Evolutionary conservation across 106 monocot genomes (phyloP), one percentile per base, ranked within the genome.

Genomic region (Allium sativum): DNA sequence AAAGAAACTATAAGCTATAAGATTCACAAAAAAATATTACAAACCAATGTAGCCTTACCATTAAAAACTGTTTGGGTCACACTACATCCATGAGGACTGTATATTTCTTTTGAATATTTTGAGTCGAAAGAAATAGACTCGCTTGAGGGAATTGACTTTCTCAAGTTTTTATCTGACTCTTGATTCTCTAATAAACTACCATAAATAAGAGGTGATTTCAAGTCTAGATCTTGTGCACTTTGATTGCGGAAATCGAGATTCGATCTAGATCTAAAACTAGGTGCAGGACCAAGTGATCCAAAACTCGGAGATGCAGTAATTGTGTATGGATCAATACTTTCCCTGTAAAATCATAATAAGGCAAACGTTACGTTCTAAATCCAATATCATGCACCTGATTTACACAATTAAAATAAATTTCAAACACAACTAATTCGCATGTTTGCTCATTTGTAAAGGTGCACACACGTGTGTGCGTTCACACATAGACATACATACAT

Each of bases 41-140:
- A n/a, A 59, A 13, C 42, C 2, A 64, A 52, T 48, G 16, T 31
- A 45, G 7, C 7, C 15, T 64, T 93, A 89, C 93, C 93, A 74
- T 94, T 94, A 73, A 94, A 94, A 57, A 89, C 76, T 47, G 93
- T 89, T 59, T 86, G 82, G 10, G 78, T 89, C 11, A 89, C 76
- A 71, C 76, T 83, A 62, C 93, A 94, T 21, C 83, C 83, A 56
- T 79, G 76, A 42, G 47, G 42, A 45, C 55, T 57, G 45, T 69
- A 80, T 11, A 45, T 78, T 74, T 87, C 80, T 40, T 56, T 75
- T 42, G 75, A 63, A 45, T 70, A 67, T 21, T 74, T 74, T 13
- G 45, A 16, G 61, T 68, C 81, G 19, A 84, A 79, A 54, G 84
- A 87, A 21, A 58, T 48, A n/a, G 59, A 20, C 53, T 68, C 60